Evolutionary conservation across 2,329 filamentous ascomycete genomes (phyloP).

Genomic region (Mariannaea elegans): DNA sequence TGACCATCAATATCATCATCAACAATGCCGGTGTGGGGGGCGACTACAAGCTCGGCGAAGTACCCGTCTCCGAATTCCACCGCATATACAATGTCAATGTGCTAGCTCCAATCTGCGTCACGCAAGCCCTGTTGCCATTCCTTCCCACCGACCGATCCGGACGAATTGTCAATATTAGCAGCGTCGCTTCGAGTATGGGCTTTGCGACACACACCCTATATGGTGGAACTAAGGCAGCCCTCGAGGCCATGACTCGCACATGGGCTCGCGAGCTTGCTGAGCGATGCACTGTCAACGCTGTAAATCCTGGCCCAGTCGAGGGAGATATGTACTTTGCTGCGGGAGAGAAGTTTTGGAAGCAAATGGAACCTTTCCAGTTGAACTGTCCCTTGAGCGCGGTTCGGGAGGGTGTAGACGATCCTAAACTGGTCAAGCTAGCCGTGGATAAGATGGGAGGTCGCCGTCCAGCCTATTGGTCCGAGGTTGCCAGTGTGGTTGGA

Average conservation of each 20-base stretch:
- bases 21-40: constrained; percentile 78
- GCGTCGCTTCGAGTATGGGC: constrained; percentile 55
- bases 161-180: constrained; percentile 60
- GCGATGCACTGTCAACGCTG: constrained; percentile 58
- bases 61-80: constrained; percentile 70
- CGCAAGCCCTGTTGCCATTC: constrained; percentile 73
- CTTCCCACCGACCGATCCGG: constrained; percentile 73
- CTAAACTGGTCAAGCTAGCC: constrained; percentile 25
- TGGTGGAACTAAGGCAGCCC: neutral
- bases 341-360: constrained; percentile 17
- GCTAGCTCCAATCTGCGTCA: constrained; percentile 76
- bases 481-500: constrained; percentile 29
- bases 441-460: constrained; percentile 26
- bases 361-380: constrained; percentile 20
- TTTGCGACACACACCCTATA: constrained; percentile 54
- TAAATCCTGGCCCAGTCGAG: constrained; percentile 60
- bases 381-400: constrained; percentile 3
- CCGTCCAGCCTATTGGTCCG: constrained; percentile 29
- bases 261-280: constrained; percentile 41
- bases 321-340: constrained; percentile 52
- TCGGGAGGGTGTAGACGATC: constrained; percentile 22
- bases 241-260: neutral
- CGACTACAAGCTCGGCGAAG: constrained; percentile 68
- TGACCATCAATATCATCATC: constrained; percentile 80
- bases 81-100: constrained; percentile 77